Percentiles rank a stretch among this genome's conserved stretches.
Conservation (phyloP, 257 asterid species). For the Scutellaria galericulata region DNA sequence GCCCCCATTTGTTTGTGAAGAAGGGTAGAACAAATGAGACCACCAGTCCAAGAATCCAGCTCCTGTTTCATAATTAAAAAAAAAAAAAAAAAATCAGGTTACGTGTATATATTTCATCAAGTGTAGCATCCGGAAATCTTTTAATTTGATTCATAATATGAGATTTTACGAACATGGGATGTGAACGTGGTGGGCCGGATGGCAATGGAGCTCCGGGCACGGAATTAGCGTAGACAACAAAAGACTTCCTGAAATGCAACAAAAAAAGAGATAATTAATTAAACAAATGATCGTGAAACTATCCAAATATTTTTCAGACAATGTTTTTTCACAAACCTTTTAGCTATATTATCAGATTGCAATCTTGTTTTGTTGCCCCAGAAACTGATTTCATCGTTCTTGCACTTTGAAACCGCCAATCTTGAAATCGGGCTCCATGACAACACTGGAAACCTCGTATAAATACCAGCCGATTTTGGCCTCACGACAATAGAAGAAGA, state of each 20-base stretch:
- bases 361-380: slow-evolving; percentile 26
- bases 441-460: slow-evolving; percentile 31
- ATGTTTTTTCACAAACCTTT: slow-evolving; percentile 30
- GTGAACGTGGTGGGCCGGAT: slow-evolving; percentile 55
- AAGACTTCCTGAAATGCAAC: slow-evolving; percentile 41
- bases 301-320: neutral
- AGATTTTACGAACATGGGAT: slow-evolving; percentile 47
- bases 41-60: slow-evolving; percentile 72
- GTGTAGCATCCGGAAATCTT: neutral
- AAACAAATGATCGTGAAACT: neutral
- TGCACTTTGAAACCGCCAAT: slow-evolving; percentile 35
- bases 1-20: slow-evolving; percentile 70
- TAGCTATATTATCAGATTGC: neutral
- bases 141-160: neutral
- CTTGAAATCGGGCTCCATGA: slow-evolving; percentile 48
- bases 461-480: neutral
- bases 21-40: slow-evolving; percentile 62
- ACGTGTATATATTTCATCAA: neutral
- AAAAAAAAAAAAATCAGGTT: neutral
- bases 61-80: slow-evolving; percentile 44
- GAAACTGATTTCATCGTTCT: slow-evolving; percentile 20
- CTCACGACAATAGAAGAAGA: slow-evolving; percentile 26
- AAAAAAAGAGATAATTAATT: neutral
- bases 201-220: slow-evolving; percentile 61
- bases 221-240: slow-evolving; percentile 40